Evolutionary conservation across 371 early-diverging fungal species (phyloP).

Genomic region (Mortierella sp.): DNA sequence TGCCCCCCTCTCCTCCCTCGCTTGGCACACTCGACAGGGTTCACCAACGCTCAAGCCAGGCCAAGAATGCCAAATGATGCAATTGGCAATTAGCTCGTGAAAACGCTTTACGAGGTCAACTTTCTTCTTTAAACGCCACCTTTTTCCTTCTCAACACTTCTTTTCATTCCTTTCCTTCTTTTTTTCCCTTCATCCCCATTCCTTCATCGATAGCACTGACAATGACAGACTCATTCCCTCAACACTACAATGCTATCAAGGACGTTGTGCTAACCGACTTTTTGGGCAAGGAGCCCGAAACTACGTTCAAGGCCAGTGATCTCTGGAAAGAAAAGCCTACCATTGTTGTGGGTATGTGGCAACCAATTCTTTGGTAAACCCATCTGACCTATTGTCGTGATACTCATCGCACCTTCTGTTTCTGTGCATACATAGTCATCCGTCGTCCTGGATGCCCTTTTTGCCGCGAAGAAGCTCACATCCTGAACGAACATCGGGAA

Average conservation of each 20-base stretch:
- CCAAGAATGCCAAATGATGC: too few species aligned
- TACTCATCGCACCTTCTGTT: background rate
- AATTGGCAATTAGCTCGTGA: too few species aligned
- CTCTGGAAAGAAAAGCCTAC: slow-evolving; percentile 44
- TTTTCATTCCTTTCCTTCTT: too few species aligned
- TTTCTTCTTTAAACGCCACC: too few species aligned
- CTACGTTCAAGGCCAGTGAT: slow-evolving; percentile 31
- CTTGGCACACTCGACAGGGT: too few species aligned
- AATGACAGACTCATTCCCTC: slow-evolving; percentile 12
- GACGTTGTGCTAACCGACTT: slow-evolving; percentile 44
- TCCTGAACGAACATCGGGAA: slow-evolving; percentile 37
- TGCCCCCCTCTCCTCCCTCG: too few species aligned
- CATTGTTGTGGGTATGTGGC: slow-evolving; percentile 32
- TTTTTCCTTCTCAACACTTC: too few species aligned
- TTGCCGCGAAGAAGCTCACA: slow-evolving; percentile 58
- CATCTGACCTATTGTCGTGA: background rate
- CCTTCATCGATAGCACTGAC: too few species aligned
- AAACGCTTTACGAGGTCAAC: too few species aligned
- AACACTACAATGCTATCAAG: slow-evolving; percentile 35
- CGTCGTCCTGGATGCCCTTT: slow-evolving; percentile 60
- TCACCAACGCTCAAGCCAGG: too few species aligned
- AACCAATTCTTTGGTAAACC: background rate
- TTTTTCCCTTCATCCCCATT: too few species aligned
- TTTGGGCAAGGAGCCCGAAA: slow-evolving; percentile 20
- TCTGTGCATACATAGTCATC: slow-evolving; percentile 35